Evolutionary conservation across 352 stramenopile genomes (phyloP).

Genomic region (Globisporangium nagaii): DNA sequence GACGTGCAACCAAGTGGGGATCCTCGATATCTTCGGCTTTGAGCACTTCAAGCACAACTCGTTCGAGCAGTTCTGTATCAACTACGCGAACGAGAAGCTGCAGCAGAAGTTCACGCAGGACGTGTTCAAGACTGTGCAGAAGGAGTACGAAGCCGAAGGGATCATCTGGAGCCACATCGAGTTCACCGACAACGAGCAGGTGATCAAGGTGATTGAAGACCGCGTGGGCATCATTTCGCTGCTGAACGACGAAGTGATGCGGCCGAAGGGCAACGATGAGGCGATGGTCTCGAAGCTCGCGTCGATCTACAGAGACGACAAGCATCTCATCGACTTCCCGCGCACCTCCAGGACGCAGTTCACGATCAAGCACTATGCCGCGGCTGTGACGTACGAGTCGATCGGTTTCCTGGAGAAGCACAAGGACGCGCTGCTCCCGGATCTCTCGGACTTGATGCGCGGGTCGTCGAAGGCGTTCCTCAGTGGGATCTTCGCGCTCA

Average conservation of each 20-base stretch:
- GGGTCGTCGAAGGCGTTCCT: conserved; percentile 61
- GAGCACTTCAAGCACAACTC: conserved; percentile 93
- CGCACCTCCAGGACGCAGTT: conserved; percentile 83
- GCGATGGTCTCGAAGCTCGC: conserved; percentile 73
- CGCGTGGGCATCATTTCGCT: conserved; percentile 86
- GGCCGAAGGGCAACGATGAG: conserved; percentile 82
- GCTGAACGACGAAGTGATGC: conserved; percentile 88
- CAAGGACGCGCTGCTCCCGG: conserved; percentile 91
- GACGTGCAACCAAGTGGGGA: conserved; percentile 71
- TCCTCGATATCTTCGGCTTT: conserved; percentile 95
- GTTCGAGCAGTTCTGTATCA: conserved; percentile 94
- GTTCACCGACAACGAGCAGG: conserved; percentile 87
- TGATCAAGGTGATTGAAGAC: conserved; percentile 85
- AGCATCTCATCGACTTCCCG: conserved; percentile 74
- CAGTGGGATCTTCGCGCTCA: conserved; percentile 45
- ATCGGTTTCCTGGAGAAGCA: conserved; percentile 94
- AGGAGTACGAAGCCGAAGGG: conserved; percentile 85
- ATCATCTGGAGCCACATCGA: conserved; percentile 94
- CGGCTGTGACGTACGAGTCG: conserved; percentile 89
- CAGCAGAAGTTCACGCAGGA: conserved; percentile 91
- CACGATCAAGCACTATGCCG: conserved; percentile 93
- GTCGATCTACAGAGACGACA: conserved; percentile 74
- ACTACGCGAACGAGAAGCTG: conserved; percentile 91
- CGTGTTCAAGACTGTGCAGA: conserved; percentile 86
- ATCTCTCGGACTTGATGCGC: conserved; percentile 86